These are phyloP conservation scores for Darksidea phi DNA, from an alignment of 495 filamentous ascomycete genomes.

Conservation along the genomic window DNA sequence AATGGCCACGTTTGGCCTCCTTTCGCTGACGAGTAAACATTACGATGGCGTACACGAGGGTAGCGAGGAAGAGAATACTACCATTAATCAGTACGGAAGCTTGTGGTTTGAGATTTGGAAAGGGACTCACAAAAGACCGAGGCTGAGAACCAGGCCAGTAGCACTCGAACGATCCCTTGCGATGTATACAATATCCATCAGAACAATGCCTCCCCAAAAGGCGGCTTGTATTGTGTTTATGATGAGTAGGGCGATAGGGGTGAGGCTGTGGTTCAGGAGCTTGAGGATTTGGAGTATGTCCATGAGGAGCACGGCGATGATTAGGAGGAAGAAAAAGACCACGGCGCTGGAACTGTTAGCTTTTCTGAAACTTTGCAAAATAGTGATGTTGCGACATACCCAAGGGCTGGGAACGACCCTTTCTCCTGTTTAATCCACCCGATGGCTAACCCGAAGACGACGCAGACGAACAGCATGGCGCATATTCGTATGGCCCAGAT, in stretches of 20 bases:
- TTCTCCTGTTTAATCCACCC: neutral
- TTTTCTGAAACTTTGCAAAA: neutral
- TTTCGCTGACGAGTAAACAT: constrained; percentile 20
- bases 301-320: constrained; percentile 33
- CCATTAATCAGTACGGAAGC: neutral
- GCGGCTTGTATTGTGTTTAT: constrained; percentile 32
- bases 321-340: constrained; percentile 32
- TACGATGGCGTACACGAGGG: constrained; percentile 34
- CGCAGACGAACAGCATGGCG: constrained; percentile 34
- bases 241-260: constrained; percentile 33
- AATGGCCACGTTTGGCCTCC: constrained; percentile 20
- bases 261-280: constrained; percentile 28
- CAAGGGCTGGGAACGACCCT: neutral
- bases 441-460: constrained; percentile 22
- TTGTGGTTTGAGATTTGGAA: neutral
- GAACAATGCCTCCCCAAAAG: constrained; percentile 32
- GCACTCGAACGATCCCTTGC: constrained; percentile 12
- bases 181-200: constrained; percentile 27
- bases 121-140: constrained; percentile 30
- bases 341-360: constrained; percentile 14
- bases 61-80: constrained; percentile 28
- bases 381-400: neutral
- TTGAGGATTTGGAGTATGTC: constrained; percentile 34
- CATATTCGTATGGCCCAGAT: constrained; percentile 32
- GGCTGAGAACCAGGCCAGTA: constrained; percentile 11